Conservation (phyloP, 805 yeast genomes). For the Candida cerambycidarum region DNA sequence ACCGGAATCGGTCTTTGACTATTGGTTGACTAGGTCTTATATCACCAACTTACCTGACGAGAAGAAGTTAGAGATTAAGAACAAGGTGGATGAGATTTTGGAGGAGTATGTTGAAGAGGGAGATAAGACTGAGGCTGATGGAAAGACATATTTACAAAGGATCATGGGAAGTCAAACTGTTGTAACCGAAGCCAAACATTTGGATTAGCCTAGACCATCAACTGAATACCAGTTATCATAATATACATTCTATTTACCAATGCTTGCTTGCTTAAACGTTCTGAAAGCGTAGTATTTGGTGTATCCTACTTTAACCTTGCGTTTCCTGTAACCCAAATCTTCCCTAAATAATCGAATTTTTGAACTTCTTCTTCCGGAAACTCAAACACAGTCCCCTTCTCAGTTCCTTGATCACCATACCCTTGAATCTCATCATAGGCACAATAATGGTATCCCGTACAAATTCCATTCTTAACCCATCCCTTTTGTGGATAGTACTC, state of each 20-base stretch:
- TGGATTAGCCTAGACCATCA: neutral
- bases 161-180: slow-evolving; percentile 27
- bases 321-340: slow-evolving; percentile 31
- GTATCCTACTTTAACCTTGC: neutral
- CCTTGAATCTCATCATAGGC: slow-evolving; percentile 33
- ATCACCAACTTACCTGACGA: slow-evolving; percentile 44
- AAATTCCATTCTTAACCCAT: slow-evolving; percentile 38
- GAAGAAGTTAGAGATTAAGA: slow-evolving; percentile 32
- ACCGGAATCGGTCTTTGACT: slow-evolving; percentile 40
- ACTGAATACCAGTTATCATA: neutral
- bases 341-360: slow-evolving; percentile 31
- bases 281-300: too few relatives aligned
- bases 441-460: slow-evolving; percentile 40
- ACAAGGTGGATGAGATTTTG: slow-evolving; percentile 29
- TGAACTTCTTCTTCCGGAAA: slow-evolving; percentile 16
- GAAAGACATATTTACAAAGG: slow-evolving; percentile 18
- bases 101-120: slow-evolving; percentile 17
- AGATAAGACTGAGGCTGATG: slow-evolving; percentile 15
- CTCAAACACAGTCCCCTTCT: slow-evolving; percentile 24
- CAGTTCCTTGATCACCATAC: slow-evolving; percentile 15
- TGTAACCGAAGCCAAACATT: slow-evolving; percentile 9
- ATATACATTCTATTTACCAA: neutral
- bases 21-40: slow-evolving; percentile 57
- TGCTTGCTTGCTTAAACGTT: neutral
- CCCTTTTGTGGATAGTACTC: slow-evolving; percentile 41